phyloP scores from a whole-genome alignment of 306 rosid species.

The Trifolium subterraneum region DNA sequence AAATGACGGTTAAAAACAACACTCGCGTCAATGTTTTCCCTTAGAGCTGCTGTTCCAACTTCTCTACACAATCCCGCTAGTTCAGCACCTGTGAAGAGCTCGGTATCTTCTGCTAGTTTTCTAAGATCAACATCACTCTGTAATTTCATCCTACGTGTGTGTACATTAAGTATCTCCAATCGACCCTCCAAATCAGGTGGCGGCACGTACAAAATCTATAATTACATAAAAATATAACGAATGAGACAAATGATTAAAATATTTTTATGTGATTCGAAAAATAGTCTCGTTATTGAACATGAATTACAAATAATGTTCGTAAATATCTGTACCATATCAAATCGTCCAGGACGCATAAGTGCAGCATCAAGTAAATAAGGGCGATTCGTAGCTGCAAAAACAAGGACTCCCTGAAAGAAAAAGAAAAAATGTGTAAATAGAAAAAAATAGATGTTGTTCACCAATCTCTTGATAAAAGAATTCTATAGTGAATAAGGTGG shows the following conservation, averaged over 20 bases:
- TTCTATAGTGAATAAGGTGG: constrained; percentile 13
- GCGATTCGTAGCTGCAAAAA: constrained; percentile 96
- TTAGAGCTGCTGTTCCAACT: constrained; percentile 84
- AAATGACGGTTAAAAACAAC: constrained; percentile 70
- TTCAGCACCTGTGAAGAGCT: constrained; percentile 92
- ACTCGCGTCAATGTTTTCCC: constrained; percentile 72
- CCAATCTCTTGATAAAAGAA: constrained; percentile 22
- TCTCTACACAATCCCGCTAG: constrained; percentile 82
- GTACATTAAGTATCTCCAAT: constrained; percentile 75
- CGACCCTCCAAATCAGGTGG: constrained; percentile 92
- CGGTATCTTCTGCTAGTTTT: constrained; percentile 72
- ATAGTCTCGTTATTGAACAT: background rate
- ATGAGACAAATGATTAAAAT: constrained; percentile 21
- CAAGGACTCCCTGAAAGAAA: constrained; percentile 77
- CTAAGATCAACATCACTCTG: constrained; percentile 69
- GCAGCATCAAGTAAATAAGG: constrained; percentile 90
- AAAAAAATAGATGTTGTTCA: constrained; percentile 25
- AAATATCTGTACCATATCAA: constrained; percentile 67
- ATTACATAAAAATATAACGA: constrained; percentile 34
- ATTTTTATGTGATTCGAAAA: too few relatives aligned
- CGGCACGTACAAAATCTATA: constrained; percentile 84
- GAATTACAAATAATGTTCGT: constrained; percentile 1
- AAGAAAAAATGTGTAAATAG: constrained; percentile 7
- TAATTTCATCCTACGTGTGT: constrained; percentile 68
- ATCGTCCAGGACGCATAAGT: constrained; percentile 93